Base-by-base conservation (phyloP, 176 grass and related monocot species). In the Ensete glaucum region DNA sequence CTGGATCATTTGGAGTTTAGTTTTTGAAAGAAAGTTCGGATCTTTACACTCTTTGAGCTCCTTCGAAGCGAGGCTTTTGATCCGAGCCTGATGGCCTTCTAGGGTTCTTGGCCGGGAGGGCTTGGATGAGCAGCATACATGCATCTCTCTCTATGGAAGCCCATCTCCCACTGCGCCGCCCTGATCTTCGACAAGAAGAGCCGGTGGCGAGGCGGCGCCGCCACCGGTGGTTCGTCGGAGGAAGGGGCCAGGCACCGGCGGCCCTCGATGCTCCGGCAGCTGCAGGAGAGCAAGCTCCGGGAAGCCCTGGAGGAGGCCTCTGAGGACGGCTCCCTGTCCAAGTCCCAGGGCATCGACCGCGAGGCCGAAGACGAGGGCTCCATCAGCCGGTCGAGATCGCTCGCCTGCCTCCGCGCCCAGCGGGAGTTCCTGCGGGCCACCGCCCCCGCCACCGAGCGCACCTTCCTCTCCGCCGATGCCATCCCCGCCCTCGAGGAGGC, bases 341-440 rank as follows among this genome's bases (percentile, higher is more conserved):
- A 85, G 72, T 74, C 78, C 14, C 64, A 81, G 73, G 83, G 71
- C 55, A 49, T 74, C 9, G 83, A 81, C 68, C 27, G 77, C 13
- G 86, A 73, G 12, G 52, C 14, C 22, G 9, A 15, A 11, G 92
- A 89, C 11, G 86, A 80, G 16, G 87, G 65, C 22, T 82, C 89
- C 43, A 87, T 94, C 58, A 85, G 79, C 29, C 88, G 90, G 77
- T 93, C 95, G 34, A 88, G 95, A 50, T 99, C 95, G 11, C 84
- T 99, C 62, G 88, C 95, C 15, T 82, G 90, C 25, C 95, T 99
- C 19, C 78, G 91, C 73, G 90, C 90, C 64, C 95, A 99, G 86
- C 79, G 85, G 63, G 95, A 99, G 55, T 99, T 99, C 80, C 88
- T 99, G 11, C 88, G 84, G 8, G 85, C 83, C 48, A 99, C 95